Conservation (phyloP, 2,329 filamentous ascomycete species). For the Alternaria ventricosa region DNA sequence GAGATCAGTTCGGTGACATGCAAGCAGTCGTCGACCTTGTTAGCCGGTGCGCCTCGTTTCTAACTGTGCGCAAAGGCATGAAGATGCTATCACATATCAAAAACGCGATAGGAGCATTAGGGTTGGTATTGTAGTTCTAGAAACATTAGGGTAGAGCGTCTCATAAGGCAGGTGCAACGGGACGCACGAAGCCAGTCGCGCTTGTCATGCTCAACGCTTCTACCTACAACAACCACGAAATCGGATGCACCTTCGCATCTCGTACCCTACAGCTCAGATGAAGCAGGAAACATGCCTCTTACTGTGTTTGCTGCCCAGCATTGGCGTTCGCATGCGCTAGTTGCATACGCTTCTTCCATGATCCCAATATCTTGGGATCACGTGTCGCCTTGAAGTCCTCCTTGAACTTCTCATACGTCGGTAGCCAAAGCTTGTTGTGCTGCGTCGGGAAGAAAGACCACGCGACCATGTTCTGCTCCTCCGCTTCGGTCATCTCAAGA, state of each 20-base stretch:
- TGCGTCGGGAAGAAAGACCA: background rate
- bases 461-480: background rate
- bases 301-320: background rate
- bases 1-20: background rate
- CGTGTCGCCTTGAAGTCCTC: background rate
- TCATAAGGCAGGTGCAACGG: background rate
- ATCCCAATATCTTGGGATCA: background rate
- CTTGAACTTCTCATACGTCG: background rate
- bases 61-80: conserved; percentile 42
- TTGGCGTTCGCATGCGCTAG: background rate
- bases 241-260: background rate
- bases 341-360: background rate
- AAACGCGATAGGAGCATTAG: background rate
- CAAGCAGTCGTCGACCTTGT: conserved; percentile 5
- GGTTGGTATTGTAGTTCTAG: background rate
- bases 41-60: conserved; percentile 45
- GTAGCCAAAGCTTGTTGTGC: background rate
- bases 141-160: background rate
- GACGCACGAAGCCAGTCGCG: background rate
- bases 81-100: background rate
- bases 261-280: background rate
- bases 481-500: background rate
- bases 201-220: background rate
- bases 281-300: background rate
- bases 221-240: background rate